These are phyloP conservation scores for Aspergillus incahuasiensis DNA, from an alignment of 495 filamentous ascomycete genomes.

Conservation along the genomic window DNA sequence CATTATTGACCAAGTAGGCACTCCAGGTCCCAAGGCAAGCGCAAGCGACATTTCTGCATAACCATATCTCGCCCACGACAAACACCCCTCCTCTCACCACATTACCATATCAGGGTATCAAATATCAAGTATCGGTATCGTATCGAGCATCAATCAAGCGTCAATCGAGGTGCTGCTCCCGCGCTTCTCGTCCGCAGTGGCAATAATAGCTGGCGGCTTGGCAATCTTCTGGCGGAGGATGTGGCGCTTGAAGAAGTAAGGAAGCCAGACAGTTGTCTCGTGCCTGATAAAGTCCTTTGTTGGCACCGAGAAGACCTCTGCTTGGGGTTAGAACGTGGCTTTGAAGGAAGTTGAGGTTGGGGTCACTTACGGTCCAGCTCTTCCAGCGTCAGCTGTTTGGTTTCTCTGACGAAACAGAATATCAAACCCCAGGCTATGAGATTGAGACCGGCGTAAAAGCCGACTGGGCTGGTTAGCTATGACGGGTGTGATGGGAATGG, in stretches of 20 bases:
- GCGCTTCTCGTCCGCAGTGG: conserved; percentile 17
- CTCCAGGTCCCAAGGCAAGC: too few relatives aligned
- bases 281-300: conserved; percentile 37
- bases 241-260: conserved; percentile 40
- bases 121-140: too few relatives aligned
- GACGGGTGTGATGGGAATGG: not conserved
- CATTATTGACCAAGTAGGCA: too few relatives aligned
- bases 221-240: conserved; percentile 36
- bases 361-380: conserved; percentile 32
- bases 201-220: conserved; percentile 32
- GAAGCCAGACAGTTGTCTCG: conserved; percentile 40
- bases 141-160: not conserved
- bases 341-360: not conserved
- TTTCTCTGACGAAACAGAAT: conserved; percentile 48
- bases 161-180: not conserved
- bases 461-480: conserved; percentile 13
- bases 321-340: conserved; percentile 15
- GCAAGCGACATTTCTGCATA: too few relatives aligned
- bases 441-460: conserved; percentile 52
- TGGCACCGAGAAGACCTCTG: conserved; percentile 45
- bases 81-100: not conserved
- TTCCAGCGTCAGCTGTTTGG: conserved; percentile 41
- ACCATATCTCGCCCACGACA: not conserved
- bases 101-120: not conserved
- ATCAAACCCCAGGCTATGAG: conserved; percentile 45